Conservation (phyloP, 352 stramenopile species). For the Phytophthora constricta region DNA sequence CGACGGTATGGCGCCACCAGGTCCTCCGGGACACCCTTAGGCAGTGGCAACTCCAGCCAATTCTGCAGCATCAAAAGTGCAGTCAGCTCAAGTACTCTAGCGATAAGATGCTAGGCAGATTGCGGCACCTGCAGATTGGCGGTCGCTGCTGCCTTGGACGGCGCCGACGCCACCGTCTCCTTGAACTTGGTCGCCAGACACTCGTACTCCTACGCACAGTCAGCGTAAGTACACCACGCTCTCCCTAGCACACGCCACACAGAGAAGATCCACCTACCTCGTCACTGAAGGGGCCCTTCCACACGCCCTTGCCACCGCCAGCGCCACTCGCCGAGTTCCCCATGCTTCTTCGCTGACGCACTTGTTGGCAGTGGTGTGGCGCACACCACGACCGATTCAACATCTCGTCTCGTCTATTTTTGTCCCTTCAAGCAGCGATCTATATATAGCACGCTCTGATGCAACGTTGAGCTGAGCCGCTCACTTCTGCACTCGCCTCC, state of each 20-base stretch:
- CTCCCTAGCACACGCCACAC: neutral
- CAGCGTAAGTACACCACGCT: neutral
- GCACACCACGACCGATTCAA: neutral
- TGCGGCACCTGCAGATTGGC: conserved; percentile 53
- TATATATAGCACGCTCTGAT: conserved; percentile 11
- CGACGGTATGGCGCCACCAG: conserved; percentile 24
- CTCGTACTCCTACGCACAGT: conserved; percentile 63
- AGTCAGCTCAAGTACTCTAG: neutral
- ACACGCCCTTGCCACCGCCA: conserved; percentile 34
- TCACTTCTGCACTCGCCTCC: conserved; percentile 25
- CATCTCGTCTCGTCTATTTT: neutral
- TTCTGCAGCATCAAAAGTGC: conserved; percentile 27
- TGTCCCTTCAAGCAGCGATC: conserved; percentile 4
- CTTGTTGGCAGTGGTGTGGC: neutral
- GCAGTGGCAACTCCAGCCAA: conserved; percentile 53
- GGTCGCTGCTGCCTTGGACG: conserved; percentile 28
- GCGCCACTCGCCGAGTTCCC: conserved; percentile 41
- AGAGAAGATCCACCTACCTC: conserved; percentile 48
- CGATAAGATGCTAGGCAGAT: neutral
- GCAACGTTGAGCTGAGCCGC: conserved; percentile 7
- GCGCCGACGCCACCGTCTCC: conserved; percentile 31
- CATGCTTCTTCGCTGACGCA: conserved; percentile 38
- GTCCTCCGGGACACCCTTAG: conserved; percentile 33
- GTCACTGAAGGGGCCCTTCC: conserved; percentile 87
- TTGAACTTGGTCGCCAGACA: conserved; percentile 60